These are phyloP conservation scores for Nadsonia commutata DNA, from an alignment of 1,139 yeast genomes.

Conservation along the genomic window DNA sequence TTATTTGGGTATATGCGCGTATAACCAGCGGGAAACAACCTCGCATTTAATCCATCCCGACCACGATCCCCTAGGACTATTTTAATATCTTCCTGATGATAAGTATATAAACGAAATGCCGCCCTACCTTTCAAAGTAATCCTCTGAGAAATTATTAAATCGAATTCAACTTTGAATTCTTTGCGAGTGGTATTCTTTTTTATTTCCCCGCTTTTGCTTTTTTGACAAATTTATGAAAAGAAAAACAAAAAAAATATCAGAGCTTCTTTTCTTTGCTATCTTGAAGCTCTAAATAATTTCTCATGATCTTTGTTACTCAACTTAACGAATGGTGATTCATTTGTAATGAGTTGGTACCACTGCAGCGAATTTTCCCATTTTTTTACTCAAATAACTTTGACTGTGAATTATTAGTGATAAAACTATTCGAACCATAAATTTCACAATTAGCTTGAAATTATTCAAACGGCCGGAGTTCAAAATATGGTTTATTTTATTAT, in stretches of 20 bases:
- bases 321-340: neutral
- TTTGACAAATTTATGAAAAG: constrained; percentile 1
- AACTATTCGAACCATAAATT: no score
- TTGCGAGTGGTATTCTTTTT: no score
- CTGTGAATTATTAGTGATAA: neutral
- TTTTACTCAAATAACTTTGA: neutral
- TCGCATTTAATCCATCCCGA: no score
- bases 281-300: neutral
- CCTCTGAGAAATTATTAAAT: neutral
- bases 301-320: neutral
- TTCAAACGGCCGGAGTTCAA: no score
- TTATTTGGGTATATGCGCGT: neutral
- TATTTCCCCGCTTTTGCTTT: constrained; percentile 2
- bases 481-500: no score
- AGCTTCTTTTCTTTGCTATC: no score
- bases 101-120: no score
- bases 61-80: no score
- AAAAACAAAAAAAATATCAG: constrained; percentile 1
- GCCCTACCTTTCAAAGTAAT: neutral
- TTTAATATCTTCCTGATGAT: no score
- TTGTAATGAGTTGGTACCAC: neutral
- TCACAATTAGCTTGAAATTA: no score
- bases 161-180: no score
- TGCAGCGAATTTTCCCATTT: neutral
- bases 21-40: neutral